Evolutionary conservation across 805 yeast genomes (phyloP).

Genomic region (Candida rishiriensis): DNA sequence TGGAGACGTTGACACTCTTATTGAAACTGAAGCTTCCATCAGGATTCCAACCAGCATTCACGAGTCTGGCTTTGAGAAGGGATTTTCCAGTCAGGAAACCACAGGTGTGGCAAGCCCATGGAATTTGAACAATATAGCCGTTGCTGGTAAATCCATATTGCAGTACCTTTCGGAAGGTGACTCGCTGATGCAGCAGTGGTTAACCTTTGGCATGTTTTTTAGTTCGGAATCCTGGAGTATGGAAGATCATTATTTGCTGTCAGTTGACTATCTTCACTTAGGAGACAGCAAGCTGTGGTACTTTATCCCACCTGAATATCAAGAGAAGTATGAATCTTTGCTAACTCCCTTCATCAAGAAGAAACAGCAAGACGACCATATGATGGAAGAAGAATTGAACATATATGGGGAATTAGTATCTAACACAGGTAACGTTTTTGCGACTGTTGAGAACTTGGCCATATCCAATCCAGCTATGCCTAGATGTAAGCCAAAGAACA

Average conservation of each 20-base stretch:
- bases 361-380: slow-evolving; percentile 6
- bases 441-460: slow-evolving; percentile 23
- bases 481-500: slow-evolving; percentile 30
- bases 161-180: slow-evolving; percentile 43
- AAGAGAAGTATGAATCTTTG: slow-evolving; percentile 45
- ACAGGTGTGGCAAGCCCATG: slow-evolving; percentile 36
- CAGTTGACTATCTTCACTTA: slow-evolving; percentile 47
- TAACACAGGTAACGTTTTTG: slow-evolving; percentile 14
- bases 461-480: slow-evolving; percentile 6
- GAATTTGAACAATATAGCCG: slow-evolving; percentile 55
- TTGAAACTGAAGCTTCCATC: slow-evolving; percentile 35
- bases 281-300: slow-evolving; percentile 61
- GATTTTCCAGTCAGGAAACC: slow-evolving; percentile 12
- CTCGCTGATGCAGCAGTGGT: slow-evolving; percentile 36
- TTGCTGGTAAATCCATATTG: slow-evolving; percentile 44
- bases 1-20: slow-evolving; percentile 22
- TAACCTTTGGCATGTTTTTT: slow-evolving; percentile 50
- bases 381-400: not conserved
- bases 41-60: slow-evolving; percentile 32
- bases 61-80: slow-evolving; percentile 34
- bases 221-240: slow-evolving; percentile 53
- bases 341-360: slow-evolving; percentile 13
- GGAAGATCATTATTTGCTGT: slow-evolving; percentile 58
- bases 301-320: slow-evolving; percentile 54
- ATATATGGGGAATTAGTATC: slow-evolving; percentile 6